Evolutionary conservation across 768 basidiomycete genomes (phyloP), one percentile per base, ranked within the genome.

Genomic region (Leccinum rimulosum): DNA sequence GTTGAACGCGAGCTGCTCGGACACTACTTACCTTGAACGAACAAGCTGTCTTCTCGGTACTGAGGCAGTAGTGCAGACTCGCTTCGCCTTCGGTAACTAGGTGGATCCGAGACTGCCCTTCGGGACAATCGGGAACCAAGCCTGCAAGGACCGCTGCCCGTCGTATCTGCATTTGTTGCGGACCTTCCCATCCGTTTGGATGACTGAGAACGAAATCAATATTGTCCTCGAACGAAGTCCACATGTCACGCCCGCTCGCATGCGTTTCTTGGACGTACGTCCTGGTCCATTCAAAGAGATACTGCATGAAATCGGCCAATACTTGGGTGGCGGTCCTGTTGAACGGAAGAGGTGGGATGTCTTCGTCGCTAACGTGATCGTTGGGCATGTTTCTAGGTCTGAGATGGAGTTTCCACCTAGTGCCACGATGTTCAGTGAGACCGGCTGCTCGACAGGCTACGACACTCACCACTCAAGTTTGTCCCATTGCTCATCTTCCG

Each of bases 21-120:
- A 58, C 19, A 1, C 36, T 22, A 22, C 22, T 22, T 36, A 68
- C 75, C 64, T 66, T 62, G 53, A 77, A 66, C 19, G 65, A 65
- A 50, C 67, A 65, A 28, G 66, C 62, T 0, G 68, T 66, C 40
- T 77, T 65, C 0, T 75, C 77, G 53, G 72, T 74, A 6, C 71
- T 72, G 52, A 83, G 59, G 45, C 79, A 80, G 56, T 73, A 83
- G 62, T 83, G 81, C 11, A 83, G 66, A 67, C 78, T 79, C 0
- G 82, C 82, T 64, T 84, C 83, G 33, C 81, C 82, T 57, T 84
- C 83, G 1, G 79, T 77, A 12, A 83, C 77, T 28, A 82, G 79
- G 25, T 72, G 70, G 19, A 83, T 66, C 14, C 76, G 75, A 45
- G 67, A 54, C 57, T 75, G 73, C 0, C 77, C 81, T 19, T 63